Base-by-base conservation (phyloP, 1,139 yeast genomes). In the Yamadazyma dushanensis region DNA sequence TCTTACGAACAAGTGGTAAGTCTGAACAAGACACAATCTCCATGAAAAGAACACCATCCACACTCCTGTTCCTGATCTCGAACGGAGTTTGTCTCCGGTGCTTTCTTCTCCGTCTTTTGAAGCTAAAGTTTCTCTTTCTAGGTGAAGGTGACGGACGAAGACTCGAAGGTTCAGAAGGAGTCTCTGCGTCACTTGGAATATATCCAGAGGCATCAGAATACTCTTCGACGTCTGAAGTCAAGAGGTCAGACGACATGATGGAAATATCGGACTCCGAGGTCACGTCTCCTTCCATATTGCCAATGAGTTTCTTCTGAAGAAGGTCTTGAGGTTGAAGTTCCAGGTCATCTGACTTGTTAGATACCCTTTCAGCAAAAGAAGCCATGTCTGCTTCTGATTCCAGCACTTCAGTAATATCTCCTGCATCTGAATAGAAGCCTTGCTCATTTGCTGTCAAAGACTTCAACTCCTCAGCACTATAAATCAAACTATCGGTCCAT, bases 1-100 rank as follows among this genome's bases (percentile, higher is more conserved):
- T 63, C 47, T 76, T 80, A 38, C 65, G 70, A 31, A 78, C 66
- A 0, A 88, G 83, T 2, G 95, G 95, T 28, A 86, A 60, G 37
- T 78, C 89, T 1, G 76, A 66, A 16, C 90, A 88, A 1, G 84
- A 76, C 3, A 80, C 74, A 16, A 90, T 77, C 46, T 90, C 95
- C 33, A 90, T 56, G 49, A 84, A 86, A 6, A 84, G 62, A 9
- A 90, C 85, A 1, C 97, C 97, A 16, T 67, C 58, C 1, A 81
- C 78, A 17, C 69, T 65, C 14, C 78, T 56, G 37, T 65, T 63
- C 13, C 58, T 51, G 47, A 68, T 44, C 31, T 62, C 65, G 37
- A 66, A 69, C 21, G 53, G 55, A 9, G 31, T 36, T 1, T 44
- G 39, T 9, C 44, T 41, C 9, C 21, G 31, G 29, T 31, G 37